phyloP scores from a whole-genome alignment of 2,329 filamentous ascomycete species.

The Monosporascus sp. region DNA sequence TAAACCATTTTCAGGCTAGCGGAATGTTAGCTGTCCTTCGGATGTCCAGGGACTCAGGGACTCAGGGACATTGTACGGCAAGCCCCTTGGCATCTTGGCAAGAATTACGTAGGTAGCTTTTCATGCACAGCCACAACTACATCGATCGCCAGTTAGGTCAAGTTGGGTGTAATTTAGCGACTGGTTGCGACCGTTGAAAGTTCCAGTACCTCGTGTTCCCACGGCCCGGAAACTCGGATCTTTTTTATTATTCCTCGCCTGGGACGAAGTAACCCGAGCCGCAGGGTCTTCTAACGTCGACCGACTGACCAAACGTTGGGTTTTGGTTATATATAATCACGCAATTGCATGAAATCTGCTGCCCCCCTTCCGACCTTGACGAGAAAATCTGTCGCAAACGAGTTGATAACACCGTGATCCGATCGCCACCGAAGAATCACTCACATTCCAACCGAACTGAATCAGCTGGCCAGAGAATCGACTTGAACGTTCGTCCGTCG shows the following conservation, averaged over 20 bases:
- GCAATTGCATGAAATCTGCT: not conserved
- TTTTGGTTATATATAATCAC: not conserved
- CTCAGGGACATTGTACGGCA: too few relatives aligned
- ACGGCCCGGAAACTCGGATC: not conserved
- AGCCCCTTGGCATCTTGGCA: not conserved
- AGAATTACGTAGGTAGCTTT: not conserved
- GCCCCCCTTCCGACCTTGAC: too few relatives aligned
- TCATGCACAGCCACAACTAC: not conserved
- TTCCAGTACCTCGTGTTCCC: not conserved
- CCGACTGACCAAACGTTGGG: not conserved
- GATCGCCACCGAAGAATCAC: not conserved
- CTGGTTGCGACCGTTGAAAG: not conserved
- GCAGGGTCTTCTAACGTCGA: not conserved
- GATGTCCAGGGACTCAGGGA: too few relatives aligned
- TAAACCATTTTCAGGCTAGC: too few relatives aligned
- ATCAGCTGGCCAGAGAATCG: not conserved
- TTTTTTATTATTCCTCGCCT: not conserved
- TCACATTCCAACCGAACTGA: not conserved
- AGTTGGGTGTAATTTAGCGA: not conserved
- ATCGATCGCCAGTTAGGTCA: not conserved
- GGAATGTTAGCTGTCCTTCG: too few relatives aligned
- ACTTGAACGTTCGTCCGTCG: not conserved
- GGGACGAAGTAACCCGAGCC: too few relatives aligned
- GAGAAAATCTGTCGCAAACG: too few relatives aligned
- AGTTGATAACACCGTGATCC: not conserved